A percentile compares a stretch with the other conserved stretches of the same genome.
Conservation (phyloP, 1,139 yeast genomes). For the Suhomyces ambrosiae region DNA sequence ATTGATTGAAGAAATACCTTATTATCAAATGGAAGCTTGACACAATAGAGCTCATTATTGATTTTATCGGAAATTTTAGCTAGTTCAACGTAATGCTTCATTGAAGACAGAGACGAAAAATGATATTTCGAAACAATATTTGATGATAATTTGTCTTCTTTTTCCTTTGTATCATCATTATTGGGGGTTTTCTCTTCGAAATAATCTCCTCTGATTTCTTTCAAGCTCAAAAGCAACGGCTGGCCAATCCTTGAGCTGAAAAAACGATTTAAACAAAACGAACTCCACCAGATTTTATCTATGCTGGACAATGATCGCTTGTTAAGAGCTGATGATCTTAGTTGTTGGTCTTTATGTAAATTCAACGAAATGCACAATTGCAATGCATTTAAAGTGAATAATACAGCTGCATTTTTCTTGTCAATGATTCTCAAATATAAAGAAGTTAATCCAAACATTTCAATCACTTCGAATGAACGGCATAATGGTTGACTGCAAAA, state of each 20-base stretch:
- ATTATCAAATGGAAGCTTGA: conserved; percentile 20
- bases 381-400: conserved; percentile 28
- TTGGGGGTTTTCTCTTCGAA: neutral
- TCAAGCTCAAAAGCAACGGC: conserved; percentile 25
- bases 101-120: conserved; percentile 20
- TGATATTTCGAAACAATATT: conserved; percentile 14
- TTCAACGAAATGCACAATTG: conserved; percentile 32
- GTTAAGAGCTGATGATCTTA: conserved; percentile 9
- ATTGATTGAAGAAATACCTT: conserved; percentile 22
- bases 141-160: neutral
- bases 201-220: conserved; percentile 10
- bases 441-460: conserved; percentile 28
- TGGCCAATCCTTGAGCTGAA: conserved; percentile 29
- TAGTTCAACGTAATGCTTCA: conserved; percentile 26
- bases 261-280: conserved; percentile 32
- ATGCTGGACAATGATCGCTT: conserved; percentile 4
- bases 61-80: conserved; percentile 30
- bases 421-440: conserved; percentile 30
- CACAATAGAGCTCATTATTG: conserved; percentile 24
- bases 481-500: conserved; percentile 16
- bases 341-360: conserved; percentile 22
- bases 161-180: neutral
- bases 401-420: conserved; percentile 31
- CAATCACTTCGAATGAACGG: conserved; percentile 26
- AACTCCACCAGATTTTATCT: conserved; percentile 28